Base-by-base conservation (phyloP, 257 asterid species). In the Osmanthus fragrans region DNA sequence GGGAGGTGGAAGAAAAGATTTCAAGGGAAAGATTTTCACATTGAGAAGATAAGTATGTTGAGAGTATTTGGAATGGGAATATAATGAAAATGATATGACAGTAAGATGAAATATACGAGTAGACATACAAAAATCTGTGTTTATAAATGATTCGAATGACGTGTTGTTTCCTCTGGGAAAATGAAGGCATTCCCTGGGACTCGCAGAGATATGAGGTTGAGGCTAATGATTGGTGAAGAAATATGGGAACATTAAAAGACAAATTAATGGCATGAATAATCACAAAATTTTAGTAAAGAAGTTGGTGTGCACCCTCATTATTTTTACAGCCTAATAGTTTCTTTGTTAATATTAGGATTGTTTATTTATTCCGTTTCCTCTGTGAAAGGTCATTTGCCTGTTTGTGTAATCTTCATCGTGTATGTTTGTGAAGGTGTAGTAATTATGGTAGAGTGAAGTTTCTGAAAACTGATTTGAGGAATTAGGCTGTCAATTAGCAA, bases 181-280 rank as follows among this genome's bases (percentile, higher is more conserved):
- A 36, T 72, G 75, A 72, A 45, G 47, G 34, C 7, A 29, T 16
- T 16, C 8, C 25, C 4, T 73, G 69, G 51, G 79, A 25, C 77
- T 65, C 11, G 0, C 7, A 4, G 21, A 47, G 58, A 47, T 16
- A 47, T 33, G 42, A 63, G 56, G 39, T 21, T 36, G 76, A 76
- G 45, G 68, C 58, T 72, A 42, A 56, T 64, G 58, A 76, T 42
- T 58, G 64, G 40, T 30, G 33, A 16, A 47, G n/a, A 15, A 47
- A 15, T 15, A 16, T 67, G 34, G 54, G 72, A 56, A 47, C 4
- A 33, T 13, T 9, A 68, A 49, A 42, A 15, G 27, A 27, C 5
- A 10, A 16, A 73, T 34, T 66, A 32, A 30, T 73, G 10, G 10
- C 21, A 16, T 67, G 18, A 4, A 13, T 67, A 13, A 70, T 51